phyloP scores from a whole-genome alignment of 2,329 filamentous ascomycete species.

The Endothia cerciana region DNA sequence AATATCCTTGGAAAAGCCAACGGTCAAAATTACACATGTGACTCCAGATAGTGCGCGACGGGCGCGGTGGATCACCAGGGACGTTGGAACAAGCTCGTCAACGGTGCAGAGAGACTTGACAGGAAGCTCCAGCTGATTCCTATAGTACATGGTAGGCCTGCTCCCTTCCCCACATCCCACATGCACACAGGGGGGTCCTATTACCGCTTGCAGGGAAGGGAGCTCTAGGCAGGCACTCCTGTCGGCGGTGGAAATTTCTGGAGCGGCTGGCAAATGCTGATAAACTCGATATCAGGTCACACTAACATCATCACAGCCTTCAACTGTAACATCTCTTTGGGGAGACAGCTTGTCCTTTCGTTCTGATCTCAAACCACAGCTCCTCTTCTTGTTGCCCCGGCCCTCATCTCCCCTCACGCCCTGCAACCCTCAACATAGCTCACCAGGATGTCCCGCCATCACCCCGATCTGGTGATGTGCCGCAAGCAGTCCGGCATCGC shows the following conservation, averaged over 20 bases:
- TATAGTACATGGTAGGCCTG: background rate
- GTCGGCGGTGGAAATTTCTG: constrained; percentile 13
- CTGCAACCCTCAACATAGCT: background rate
- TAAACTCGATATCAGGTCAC: constrained; percentile 5
- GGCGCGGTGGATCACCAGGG: background rate
- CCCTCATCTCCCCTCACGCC: background rate
- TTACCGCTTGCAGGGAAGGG: constrained; percentile 7
- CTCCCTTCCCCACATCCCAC: constrained; percentile 10
- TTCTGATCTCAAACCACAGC: constrained; percentile 3
- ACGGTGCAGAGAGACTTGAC: background rate
- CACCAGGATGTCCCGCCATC: constrained; percentile 82
- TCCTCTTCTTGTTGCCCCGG: background rate
- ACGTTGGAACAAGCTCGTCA: background rate
- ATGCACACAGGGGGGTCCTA: constrained; percentile 5
- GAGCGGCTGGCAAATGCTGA: constrained; percentile 17
- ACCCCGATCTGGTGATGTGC: constrained; percentile 99
- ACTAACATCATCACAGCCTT: constrained; percentile 1
- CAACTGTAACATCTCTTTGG: background rate
- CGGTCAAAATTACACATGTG: background rate
- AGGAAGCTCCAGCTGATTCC: background rate
- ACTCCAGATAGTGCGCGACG: background rate
- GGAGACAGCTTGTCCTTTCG: constrained; percentile 5
- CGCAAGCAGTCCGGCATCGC: constrained; percentile 97
- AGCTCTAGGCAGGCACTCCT: background rate
- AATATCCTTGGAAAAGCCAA: no score